Base-by-base conservation (phyloP, 805 yeast species). In the Metschnikowia reukaufii region DNA sequence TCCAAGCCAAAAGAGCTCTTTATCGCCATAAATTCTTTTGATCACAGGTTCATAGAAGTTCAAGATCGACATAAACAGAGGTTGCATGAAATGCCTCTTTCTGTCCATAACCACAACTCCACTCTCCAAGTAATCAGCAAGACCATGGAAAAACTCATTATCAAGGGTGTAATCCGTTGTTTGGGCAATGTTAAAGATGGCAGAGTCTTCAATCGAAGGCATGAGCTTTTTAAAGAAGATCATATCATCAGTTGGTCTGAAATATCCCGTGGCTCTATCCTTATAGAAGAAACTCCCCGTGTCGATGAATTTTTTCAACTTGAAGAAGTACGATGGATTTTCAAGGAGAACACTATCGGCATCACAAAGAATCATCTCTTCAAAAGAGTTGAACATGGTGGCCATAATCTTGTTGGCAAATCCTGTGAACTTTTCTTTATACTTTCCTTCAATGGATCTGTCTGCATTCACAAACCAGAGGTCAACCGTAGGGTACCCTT, bases 331-430 rank as follows among this genome's bases (percentile, higher is more conserved):
- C n/a, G 43, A 36, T 1, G 54, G 39, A 12, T 67, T 42, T n/a
- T 68, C 63, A 39, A 77, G 62, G 0, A 79, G 70, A 0, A 79
- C 76, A 0, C 74, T 65, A 50, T 76, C 82, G 2, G 82, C 81
- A 54, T 81, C 86, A 13, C 81, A 45, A 29, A 81, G 62, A 7
- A 81, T 61, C 6, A 46, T 40, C 23, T 55, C 54, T 16, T 48
- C 57, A 15, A 55, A 55, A 17, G 54, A 40, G 31, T 46, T 52
- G 44, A 52, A 47, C 18, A 55, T 15, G 25, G 45, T 39, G 12
- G 58, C 57, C 17, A 47, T 13, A 21, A 55, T 36, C 44, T 55
- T 55, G 42, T 55, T 52, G 62, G 34, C 73, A 56, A 72, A 78
- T 0, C 74, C 67, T 2, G 56, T 59, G 48, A 78, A 78, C 37